A percentile compares a stretch with the other conserved stretches of the same genome.
Evolutionary conservation across 306 rosid species (phyloP).

Genomic region (Trifolium dubium): DNA sequence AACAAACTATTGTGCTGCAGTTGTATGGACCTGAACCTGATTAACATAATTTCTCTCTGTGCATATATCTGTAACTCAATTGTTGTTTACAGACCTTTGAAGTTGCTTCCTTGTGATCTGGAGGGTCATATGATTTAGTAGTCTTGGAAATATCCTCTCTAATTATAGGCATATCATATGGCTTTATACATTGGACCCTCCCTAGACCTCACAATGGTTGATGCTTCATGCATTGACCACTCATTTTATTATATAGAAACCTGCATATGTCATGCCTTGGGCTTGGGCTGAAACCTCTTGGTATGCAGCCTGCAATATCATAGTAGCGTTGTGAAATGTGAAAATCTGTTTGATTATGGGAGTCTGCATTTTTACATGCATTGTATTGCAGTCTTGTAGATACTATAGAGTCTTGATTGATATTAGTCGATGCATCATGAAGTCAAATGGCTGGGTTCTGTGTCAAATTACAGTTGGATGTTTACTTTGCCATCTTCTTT

Average conservation of each 20-base stretch:
- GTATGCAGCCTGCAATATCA: neutral
- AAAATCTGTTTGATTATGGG: neutral
- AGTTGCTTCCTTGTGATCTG: slow-evolving; percentile 14
- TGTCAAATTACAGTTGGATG: neutral
- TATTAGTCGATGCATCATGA: neutral
- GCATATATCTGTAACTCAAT: neutral
- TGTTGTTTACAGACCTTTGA: slow-evolving; percentile 2
- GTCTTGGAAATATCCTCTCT: neutral
- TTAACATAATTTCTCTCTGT: neutral
- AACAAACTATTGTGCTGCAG: too few relatives aligned
- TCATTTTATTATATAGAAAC: too few relatives aligned
- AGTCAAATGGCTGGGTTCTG: slow-evolving; percentile 1
- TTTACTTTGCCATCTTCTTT: neutral
- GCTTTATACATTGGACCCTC: neutral
- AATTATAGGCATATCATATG: neutral
- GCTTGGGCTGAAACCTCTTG: neutral
- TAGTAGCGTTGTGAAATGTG: neutral
- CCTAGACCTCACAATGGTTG: neutral
- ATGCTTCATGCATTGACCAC: slow-evolving; percentile 3
- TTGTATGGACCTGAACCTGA: neutral
- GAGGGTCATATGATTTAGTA: neutral
- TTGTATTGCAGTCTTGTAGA: too few relatives aligned
- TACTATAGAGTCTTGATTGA: neutral
- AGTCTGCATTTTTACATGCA: too few relatives aligned
- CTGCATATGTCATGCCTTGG: too few relatives aligned